Evolutionary conservation across 192 early-diverging fungal species (phyloP), one percentile per base, ranked within the genome.

Genomic region (Podila horticola): DNA sequence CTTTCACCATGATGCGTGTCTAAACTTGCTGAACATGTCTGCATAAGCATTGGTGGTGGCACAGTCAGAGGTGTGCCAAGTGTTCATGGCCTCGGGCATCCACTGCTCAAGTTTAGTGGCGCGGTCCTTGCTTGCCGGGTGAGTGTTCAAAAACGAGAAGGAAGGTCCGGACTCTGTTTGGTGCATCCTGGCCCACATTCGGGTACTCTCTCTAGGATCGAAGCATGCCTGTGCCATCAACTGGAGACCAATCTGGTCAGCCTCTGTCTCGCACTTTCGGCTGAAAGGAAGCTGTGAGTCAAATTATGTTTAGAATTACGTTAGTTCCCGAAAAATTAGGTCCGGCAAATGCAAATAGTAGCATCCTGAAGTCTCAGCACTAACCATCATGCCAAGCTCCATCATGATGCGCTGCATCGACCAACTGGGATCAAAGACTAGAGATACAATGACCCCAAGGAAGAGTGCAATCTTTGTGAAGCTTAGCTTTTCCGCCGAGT

Each of bases 171-270:
- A 65, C 58, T 91, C 86, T 17, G 45, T 55, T 7, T 55, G 11
- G 15, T 67, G 49, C 96, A 97, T 99, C 12, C 95, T 82, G 82
- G 91, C 67, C 97, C 97, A 99, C 74, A 99, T 84, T 9, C 81
- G 79, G 0, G 92, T 84, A 24, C 95, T 95, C 69, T 93, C 91
- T 13, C 66, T 68, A 1, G 97, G 97, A 74, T 98, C 90, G 77
- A 93, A 99, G 76, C 97, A 99, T 30, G 97, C 97, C 64, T 92
- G 88, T 5, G 96, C 90, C 95, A 98, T 97, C 19, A 99, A 84
- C 57, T 88, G 66, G 41, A 99, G 82, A 0, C 96, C 96, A 79
- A 99, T 94, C 57, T 90, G 85, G 82, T 99, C 98, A 8, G 98
- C 98, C 79, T 99, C 98, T 29, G 86, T 88, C 84, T 99, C 98